phyloP scores from a whole-genome alignment of 495 filamentous ascomycete genomes.

The Hypomontagnella submonticulosa region DNA sequence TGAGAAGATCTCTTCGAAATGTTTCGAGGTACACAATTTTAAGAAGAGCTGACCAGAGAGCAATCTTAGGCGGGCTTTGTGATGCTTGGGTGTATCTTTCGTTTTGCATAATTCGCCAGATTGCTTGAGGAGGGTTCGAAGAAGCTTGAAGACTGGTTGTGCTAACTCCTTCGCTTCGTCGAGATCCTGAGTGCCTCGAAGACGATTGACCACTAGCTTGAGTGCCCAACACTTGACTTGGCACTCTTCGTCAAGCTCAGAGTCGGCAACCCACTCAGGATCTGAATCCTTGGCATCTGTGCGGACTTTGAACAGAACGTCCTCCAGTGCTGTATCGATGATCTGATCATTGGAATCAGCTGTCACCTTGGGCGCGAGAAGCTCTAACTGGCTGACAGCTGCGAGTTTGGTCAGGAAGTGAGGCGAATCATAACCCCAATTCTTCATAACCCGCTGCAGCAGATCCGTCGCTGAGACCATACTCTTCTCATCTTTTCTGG shows the following conservation, averaged over 20 bases:
- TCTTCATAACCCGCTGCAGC: slow-evolving; percentile 74
- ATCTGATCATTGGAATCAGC: slow-evolving; percentile 80
- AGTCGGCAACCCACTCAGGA: slow-evolving; percentile 74
- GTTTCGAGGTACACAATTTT: slow-evolving; percentile 79
- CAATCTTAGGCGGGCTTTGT: slow-evolving; percentile 81
- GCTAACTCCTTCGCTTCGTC: slow-evolving; percentile 73
- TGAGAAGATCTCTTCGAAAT: slow-evolving; percentile 80
- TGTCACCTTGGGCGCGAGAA: slow-evolving; percentile 77
- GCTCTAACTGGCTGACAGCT: slow-evolving; percentile 82
- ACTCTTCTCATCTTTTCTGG: slow-evolving; percentile 81
- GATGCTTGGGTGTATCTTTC: slow-evolving; percentile 75
- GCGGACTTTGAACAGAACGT: slow-evolving; percentile 77
- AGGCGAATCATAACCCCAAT: slow-evolving; percentile 78
- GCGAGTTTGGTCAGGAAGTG: slow-evolving; percentile 88
- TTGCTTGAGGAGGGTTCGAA: slow-evolving; percentile 76
- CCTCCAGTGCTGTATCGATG: slow-evolving; percentile 78
- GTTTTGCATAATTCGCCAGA: slow-evolving; percentile 83
- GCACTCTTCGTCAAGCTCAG: slow-evolving; percentile 79
- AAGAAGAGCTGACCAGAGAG: slow-evolving; percentile 82
- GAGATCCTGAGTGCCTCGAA: slow-evolving; percentile 71
- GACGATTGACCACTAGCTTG: slow-evolving; percentile 85
- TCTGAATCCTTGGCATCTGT: slow-evolving; percentile 62
- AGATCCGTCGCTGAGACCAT: slow-evolving; percentile 85
- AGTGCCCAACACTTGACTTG: slow-evolving; percentile 89
- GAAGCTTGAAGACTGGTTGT: slow-evolving; percentile 75